Evolutionary conservation across 257 asterid genomes (phyloP).

Genomic region (Jaltomata sinuosa): DNA sequence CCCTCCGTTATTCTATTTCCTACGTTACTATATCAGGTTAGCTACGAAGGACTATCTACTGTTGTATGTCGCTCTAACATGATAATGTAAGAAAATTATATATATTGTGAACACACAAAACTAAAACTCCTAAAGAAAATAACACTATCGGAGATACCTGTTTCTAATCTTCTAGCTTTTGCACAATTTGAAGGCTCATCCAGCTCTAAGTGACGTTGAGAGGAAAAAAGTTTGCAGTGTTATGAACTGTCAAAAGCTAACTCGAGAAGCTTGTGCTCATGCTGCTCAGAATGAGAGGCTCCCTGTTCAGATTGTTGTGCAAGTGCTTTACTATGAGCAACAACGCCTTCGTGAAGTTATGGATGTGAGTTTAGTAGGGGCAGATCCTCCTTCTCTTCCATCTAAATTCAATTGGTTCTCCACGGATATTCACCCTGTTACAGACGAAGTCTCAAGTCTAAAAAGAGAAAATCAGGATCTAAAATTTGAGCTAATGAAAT

Average conservation of each 20-base stretch:
- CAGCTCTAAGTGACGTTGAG: constrained; percentile 64
- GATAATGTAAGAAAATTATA: neutral
- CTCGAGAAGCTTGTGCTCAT: constrained; percentile 84
- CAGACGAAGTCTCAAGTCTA: constrained; percentile 38
- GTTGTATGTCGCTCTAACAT: neutral
- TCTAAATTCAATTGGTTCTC: constrained; percentile 19
- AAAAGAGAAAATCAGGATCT: constrained; percentile 63
- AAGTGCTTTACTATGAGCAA: constrained; percentile 88
- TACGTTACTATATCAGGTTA: neutral
- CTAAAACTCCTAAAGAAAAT: neutral
- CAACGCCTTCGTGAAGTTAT: constrained; percentile 65
- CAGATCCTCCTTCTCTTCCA: constrained; percentile 27
- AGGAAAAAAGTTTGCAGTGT: constrained; percentile 78
- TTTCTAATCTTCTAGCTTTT: neutral
- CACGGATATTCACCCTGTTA: constrained; percentile 12
- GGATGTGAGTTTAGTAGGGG: constrained; percentile 24
- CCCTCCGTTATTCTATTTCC: neutral
- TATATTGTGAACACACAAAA: neutral
- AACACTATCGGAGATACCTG: neutral
- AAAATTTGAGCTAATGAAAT: constrained; percentile 50
- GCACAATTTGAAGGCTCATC: constrained; percentile 63
- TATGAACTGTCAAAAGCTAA: constrained; percentile 92
- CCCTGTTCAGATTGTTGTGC: constrained; percentile 78
- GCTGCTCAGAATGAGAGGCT: constrained; percentile 91
- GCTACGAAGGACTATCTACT: neutral